Evolutionary conservation across 768 basidiomycete genomes (phyloP), one percentile per base, ranked within the genome.

Genomic region (Collybia sordida): DNA sequence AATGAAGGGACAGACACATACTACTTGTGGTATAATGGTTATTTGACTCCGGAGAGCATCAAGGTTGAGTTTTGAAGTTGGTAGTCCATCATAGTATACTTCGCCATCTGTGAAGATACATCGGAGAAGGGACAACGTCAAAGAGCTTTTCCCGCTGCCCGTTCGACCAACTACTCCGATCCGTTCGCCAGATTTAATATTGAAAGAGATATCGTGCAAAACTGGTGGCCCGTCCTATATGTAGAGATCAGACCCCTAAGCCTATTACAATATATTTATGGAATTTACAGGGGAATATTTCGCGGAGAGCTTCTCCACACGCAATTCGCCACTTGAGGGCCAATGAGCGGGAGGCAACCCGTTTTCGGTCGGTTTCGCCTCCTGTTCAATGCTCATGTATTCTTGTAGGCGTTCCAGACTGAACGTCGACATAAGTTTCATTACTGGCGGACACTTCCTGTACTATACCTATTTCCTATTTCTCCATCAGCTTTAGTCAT

Each of bases 381-480:
- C 82, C 40, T 81, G 79, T 28, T 84, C 82, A 46, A 83, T 81
- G 31, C 69, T 59, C 11, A 84, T 62, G 59, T 81, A 86, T 4
- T 62, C 83, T 38, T 85, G 77, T 1, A 92, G 82, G 49, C 92
- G 85, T 59, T 93, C 90, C 11, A 75, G 59, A 51, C 73, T 73
- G 37, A 18, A 3, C 35, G 15, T 37, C 3, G 21, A 11, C 38
- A 8, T 49, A 0, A 37, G 23, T 4, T 15, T 49, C 39, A 18
- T 19, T 25, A 24, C 12, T 3, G 36, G 21, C 19, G 15, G 15
- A 24, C 4, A 44, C 74, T 77, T 64, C 62, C 64, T 74, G 55
- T 17, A 69, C 46, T 23, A 15, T 17, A 38, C 1, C 21, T 24
- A 9, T 14, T 24, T n/a, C n/a, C n/a, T n/a, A n/a, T n/a, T n/a